Evolutionary conservation across 2,329 filamentous ascomycete species (phyloP), one percentile per base, ranked within the genome.

Genomic region (Hypoxylon sp.): DNA sequence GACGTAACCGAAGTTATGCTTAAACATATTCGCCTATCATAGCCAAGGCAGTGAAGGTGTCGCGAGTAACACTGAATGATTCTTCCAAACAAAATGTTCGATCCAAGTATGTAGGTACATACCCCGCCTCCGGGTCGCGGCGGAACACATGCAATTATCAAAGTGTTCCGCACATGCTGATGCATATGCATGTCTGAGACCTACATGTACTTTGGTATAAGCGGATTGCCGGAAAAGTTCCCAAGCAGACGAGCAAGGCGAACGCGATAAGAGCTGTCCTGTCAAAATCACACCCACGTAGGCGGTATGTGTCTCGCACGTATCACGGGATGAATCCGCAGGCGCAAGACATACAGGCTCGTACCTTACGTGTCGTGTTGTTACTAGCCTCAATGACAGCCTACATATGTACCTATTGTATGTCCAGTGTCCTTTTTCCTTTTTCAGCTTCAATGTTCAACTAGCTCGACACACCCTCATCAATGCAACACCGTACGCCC

Each of bases 251-350:
- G 44, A 45, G 40, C 44, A 54, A 44, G 51, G 24, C 51, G 26
- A 32, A 30, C 24, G 22, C 26, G 20, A 46, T 57, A 51, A 52
- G 60, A 62, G 18, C 7, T 46, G 5, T 20, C 36, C 50, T 46
- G 46, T 51, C 32, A 56, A 36, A 50, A 54, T 33, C 36, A 20
- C 56, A 44, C 49, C 48, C 58, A 49, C 48, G 50, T 53, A 28
- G 36, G 33, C 28, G 38, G 53, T 18, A 26, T 49, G 53, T 18
- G 20, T 49, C 33, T 32, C 32, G 48, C 36, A 44, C 40, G 45
- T 56, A 60, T 62, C 44, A 55, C 44, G 55, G 59, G 46, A 57
- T 49, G n/a, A 30, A 38, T 42, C 55, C 64, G 66, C 55, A 66
- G 36, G 56, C 53, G 60, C 66, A 52, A 61, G 63, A 69, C 60